Percentiles rank a stretch among this genome's conserved stretches.
Evolutionary conservation across 345 rosid genomes (phyloP).

Genomic region (Erysimum cheiranthoides): DNA sequence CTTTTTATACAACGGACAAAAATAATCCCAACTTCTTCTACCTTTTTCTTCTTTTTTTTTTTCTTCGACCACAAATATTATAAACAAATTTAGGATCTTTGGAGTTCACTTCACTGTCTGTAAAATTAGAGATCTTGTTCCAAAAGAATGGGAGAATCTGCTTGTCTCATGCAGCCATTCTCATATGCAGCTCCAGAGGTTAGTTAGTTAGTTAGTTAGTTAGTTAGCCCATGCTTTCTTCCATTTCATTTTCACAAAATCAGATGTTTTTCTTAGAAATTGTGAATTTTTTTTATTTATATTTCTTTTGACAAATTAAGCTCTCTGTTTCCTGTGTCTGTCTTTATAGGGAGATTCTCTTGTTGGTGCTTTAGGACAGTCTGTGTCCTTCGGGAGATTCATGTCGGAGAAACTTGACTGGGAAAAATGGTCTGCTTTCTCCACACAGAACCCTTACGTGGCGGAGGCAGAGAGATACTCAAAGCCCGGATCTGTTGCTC

Average conservation of each 20-base stretch:
- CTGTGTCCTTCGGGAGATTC: conserved; percentile 91
- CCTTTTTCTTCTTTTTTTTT: background rate
- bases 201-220: conserved; percentile 20
- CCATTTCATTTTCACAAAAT: background rate
- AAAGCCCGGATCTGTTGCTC: conserved; percentile 85
- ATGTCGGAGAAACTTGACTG: conserved; percentile 84
- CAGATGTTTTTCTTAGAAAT: background rate
- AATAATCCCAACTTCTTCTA: conserved; percentile 4
- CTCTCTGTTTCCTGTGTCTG: conserved; percentile 36
- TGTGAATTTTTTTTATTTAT: background rate
- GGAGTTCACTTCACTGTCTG: conserved; percentile 16
- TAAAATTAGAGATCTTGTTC: conserved; percentile 19
- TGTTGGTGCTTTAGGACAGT: conserved; percentile 70
- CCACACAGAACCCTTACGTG: conserved; percentile 66
- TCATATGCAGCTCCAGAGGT: conserved; percentile 81
- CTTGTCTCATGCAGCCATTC: conserved; percentile 89
- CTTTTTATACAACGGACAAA: conserved; percentile 36
- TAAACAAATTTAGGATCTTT: background rate
- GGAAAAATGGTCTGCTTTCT: conserved; percentile 92
- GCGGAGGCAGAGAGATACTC: conserved; percentile 84
- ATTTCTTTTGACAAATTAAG: background rate
- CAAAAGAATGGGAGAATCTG: conserved; percentile 73
- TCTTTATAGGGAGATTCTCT: conserved; percentile 55
- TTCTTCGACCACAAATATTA: background rate
- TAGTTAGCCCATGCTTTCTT: conserved; percentile 9